These are phyloP conservation scores for Orychophragmus violaceus DNA, from an alignment of 345 rosid genomes.

Conservation along the genomic window DNA sequence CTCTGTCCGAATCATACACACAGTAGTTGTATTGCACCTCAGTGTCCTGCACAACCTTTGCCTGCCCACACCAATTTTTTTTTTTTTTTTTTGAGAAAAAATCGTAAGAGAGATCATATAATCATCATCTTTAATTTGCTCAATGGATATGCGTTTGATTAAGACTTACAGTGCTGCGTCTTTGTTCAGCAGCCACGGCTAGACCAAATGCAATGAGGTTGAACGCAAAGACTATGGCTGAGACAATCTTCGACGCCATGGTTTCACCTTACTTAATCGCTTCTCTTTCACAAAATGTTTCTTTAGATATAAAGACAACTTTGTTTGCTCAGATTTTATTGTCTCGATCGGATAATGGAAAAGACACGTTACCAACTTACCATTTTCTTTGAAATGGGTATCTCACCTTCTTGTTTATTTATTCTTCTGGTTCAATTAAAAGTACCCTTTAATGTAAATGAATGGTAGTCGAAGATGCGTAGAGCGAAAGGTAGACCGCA, in stretches of 20 bases:
- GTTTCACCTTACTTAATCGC: slow-evolving; percentile 11
- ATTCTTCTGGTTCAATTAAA: not conserved
- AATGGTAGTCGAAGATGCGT: slow-evolving; percentile 8
- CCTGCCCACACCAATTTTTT: slow-evolving; percentile 38
- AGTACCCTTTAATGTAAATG: not conserved
- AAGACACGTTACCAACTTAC: slow-evolving; percentile 40
- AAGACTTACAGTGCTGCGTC: slow-evolving; percentile 83
- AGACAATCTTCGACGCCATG: slow-evolving; percentile 81
- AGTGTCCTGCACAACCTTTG: slow-evolving; percentile 42
- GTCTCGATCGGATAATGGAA: slow-evolving; percentile 29
- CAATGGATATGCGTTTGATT: not conserved
- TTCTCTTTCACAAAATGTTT: slow-evolving; percentile 12
- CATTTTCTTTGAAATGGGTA: slow-evolving; percentile 25
- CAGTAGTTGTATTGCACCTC: slow-evolving; percentile 65
- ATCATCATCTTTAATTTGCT: not conserved
- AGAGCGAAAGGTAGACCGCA: not conserved
- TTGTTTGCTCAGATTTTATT: slow-evolving; percentile 21
- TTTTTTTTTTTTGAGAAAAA: not conserved
- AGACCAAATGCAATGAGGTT: slow-evolving; percentile 88
- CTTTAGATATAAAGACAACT: slow-evolving; percentile 17
- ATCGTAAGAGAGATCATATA: not conserved
- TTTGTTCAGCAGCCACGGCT: slow-evolving; percentile 97
- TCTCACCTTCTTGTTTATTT: slow-evolving; percentile 29
- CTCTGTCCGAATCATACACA: slow-evolving; percentile 78
- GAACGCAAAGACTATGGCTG: slow-evolving; percentile 55